A percentile compares a stretch with the other conserved stretches of the same genome.
These are phyloP conservation scores for Daphne laureola DNA, from an alignment of 441 rosid genomes.

Conservation along the genomic window DNA sequence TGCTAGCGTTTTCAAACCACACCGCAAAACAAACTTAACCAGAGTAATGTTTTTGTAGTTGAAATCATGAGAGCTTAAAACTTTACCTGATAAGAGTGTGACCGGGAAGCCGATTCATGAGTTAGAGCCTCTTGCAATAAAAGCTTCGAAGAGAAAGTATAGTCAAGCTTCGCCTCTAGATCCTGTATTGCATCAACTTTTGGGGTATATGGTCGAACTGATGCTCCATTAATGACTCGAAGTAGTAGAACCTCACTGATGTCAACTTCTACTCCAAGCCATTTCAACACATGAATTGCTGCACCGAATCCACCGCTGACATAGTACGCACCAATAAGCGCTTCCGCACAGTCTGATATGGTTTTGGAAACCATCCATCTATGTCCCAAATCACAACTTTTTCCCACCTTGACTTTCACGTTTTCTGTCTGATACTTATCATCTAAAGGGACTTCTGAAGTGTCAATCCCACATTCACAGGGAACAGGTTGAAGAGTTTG, in stretches of 20 bases:
- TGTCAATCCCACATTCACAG: slow-evolving; percentile 61
- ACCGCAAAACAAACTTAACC: not conserved
- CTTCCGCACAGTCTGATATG: slow-evolving; percentile 86
- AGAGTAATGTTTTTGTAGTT: not conserved
- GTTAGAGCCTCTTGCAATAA: slow-evolving; percentile 83
- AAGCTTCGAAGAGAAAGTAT: slow-evolving; percentile 54
- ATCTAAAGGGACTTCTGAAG: slow-evolving; percentile 71
- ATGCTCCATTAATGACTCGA: slow-evolving; percentile 43
- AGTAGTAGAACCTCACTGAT: slow-evolving; percentile 33
- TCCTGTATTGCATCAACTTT: slow-evolving; percentile 35
- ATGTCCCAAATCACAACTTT: slow-evolving; percentile 75
- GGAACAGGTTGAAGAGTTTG: slow-evolving; percentile 38
- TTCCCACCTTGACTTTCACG: slow-evolving; percentile 44
- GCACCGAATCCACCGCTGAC: slow-evolving; percentile 60
- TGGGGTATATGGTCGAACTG: slow-evolving; percentile 34
- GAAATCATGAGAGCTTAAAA: slow-evolving; percentile 1
- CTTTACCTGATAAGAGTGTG: slow-evolving; percentile 67
- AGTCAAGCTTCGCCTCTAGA: slow-evolving; percentile 61
- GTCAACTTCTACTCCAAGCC: slow-evolving; percentile 64
- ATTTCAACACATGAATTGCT: slow-evolving; percentile 68
- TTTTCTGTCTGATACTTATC: slow-evolving; percentile 44
- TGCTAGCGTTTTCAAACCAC: no score
- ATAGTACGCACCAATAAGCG: slow-evolving; percentile 79
- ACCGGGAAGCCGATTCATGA: slow-evolving; percentile 51
- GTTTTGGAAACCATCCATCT: slow-evolving; percentile 88